These are phyloP conservation scores for Aspergillus sparsus DNA, from an alignment of 495 filamentous ascomycete genomes.

Conservation along the genomic window DNA sequence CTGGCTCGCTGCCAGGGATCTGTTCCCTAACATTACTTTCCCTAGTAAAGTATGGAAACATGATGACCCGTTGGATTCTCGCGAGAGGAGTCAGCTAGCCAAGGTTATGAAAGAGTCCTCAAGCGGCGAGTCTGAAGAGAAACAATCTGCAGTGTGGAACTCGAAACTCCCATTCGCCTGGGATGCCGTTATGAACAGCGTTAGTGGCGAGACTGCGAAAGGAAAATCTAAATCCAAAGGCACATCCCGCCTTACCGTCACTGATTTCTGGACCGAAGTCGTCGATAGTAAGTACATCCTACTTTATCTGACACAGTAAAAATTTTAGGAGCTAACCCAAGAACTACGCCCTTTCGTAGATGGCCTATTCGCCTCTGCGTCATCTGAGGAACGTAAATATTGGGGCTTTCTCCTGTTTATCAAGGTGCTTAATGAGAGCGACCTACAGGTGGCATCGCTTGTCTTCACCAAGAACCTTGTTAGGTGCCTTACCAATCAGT, in stretches of 20 bases:
- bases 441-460: constrained; percentile 45
- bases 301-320: not conserved
- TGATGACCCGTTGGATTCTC: constrained; percentile 63
- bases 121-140: constrained; percentile 48
- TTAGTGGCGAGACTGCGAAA: constrained; percentile 33
- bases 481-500: constrained; percentile 82
- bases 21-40: constrained; percentile 63
- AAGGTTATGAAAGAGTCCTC: constrained; percentile 79
- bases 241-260: constrained; percentile 55
- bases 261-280: constrained; percentile 82
- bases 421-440: constrained; percentile 60
- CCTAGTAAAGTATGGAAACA: constrained; percentile 73
- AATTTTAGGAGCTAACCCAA: too few relatives aligned
- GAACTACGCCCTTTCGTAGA: constrained; percentile 50
- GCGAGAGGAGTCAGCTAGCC: constrained; percentile 63
- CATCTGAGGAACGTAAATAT: constrained; percentile 85
- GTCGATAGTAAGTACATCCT: constrained; percentile 70
- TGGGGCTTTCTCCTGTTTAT: constrained; percentile 86
- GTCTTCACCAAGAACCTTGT: constrained; percentile 84
- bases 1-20: constrained; percentile 70
- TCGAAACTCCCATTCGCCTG: constrained; percentile 86
- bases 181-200: constrained; percentile 65
- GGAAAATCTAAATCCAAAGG: constrained; percentile 32
- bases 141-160: constrained; percentile 73
- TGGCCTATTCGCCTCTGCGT: constrained; percentile 73